Evolutionary conservation across 352 stramenopile genomes (phyloP), one percentile per base, ranked within the genome.

Genomic region (Phytophthora pinifolia): DNA sequence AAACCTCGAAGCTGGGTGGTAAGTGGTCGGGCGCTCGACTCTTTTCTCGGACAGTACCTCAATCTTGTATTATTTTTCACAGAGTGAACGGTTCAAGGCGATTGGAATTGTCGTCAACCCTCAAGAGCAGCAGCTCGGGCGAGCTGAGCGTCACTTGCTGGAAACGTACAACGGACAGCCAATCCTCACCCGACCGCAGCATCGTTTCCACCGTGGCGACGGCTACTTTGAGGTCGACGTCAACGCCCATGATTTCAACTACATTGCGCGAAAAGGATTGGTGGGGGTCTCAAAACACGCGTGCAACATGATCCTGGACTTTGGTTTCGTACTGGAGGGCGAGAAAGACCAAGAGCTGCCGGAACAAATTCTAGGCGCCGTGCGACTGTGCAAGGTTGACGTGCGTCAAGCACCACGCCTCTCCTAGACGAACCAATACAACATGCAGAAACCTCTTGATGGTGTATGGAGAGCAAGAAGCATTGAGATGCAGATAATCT

Each of bases 201-300:
- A 93, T 29, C 74, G 67, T 8, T 93, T 93, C 54, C 88, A 87
- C 37, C 64, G 54, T 7, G 80, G 78, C 3, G 65, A 85, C 14
- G 70, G 76, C 30, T 93, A 93, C 69, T 91, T 91, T 60, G 83
- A 93, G 45, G 74, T 93, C 10, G 83, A 93, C 42, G 80, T 93
- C 27, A 81, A 93, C 42, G 83, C 79, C 4, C 83, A 93, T 45
- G 69, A 88, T 46, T 93, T 93, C 68, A 93, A 93, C 48, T 93
- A 85, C 37, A 75, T 93, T 12, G 83, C 83, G 12, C 79, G 83
- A 17, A 89, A 89, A 43, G 80, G 80, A 1, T 69, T 93, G 1
- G 79, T 81, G 0, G 80, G 83, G 0, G 79, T 93, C 15, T 83
- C 83, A 0, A 75, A 79, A 12, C 83, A 93, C 51, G 87, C 88